Conservation (phyloP, 768 basidiomycete species). For the Leccinum subtestaceum region DNA sequence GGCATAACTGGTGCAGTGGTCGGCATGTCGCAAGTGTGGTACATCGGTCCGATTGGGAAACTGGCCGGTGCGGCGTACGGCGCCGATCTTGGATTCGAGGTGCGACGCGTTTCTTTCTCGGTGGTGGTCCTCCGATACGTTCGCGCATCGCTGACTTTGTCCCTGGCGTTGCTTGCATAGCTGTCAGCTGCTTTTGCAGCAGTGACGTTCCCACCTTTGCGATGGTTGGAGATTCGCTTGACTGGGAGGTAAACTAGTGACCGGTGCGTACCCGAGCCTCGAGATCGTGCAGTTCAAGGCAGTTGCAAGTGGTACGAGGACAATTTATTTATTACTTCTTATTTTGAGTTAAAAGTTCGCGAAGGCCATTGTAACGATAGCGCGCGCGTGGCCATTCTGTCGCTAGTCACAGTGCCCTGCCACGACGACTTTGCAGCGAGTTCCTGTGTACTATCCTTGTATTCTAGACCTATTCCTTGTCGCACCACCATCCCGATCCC, state of each 20-base stretch:
- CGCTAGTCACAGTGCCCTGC: no score
- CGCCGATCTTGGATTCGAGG: constrained; percentile 56
- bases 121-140: background rate
- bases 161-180: constrained; percentile 13
- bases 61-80: constrained; percentile 41
- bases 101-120: constrained; percentile 16
- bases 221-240: constrained; percentile 47
- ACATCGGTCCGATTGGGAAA: constrained; percentile 47
- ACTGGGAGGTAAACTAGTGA: constrained; percentile 34
- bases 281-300: background rate
- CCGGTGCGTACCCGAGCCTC: background rate
- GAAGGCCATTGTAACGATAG: background rate
- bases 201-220: constrained; percentile 44
- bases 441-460: no score
- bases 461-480: no score
- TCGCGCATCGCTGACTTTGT: background rate
- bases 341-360: background rate
- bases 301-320: background rate
- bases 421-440: background rate
- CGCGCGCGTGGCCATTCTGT: background rate
- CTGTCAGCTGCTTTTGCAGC: constrained; percentile 47
- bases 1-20: constrained; percentile 49
- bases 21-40: constrained; percentile 54
- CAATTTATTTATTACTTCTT: background rate
- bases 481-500: no score